Evolutionary conservation across 371 early-diverging fungal species (phyloP).

Genomic region (Haplosporangium sp.): DNA sequence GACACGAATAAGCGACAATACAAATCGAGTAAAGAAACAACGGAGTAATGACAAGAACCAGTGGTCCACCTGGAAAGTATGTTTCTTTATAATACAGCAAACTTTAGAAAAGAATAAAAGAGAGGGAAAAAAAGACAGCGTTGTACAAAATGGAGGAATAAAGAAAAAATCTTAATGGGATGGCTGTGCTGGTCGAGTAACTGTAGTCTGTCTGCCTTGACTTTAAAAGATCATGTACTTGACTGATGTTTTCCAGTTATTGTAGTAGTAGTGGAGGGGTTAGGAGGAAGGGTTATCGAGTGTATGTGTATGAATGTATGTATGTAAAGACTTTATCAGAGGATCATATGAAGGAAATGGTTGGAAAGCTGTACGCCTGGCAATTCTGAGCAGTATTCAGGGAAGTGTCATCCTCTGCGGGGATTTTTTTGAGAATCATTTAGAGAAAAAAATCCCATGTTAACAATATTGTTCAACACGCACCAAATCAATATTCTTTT

Average conservation of each 20-base stretch:
- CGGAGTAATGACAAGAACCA: neutral
- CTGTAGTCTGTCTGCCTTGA: neutral
- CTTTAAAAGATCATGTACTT: slow-evolving; percentile 2
- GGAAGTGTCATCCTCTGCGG: slow-evolving; percentile 2
- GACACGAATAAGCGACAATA: neutral
- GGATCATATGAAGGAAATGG: neutral
- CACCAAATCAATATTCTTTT: slow-evolving; percentile 3
- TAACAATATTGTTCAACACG: slow-evolving; percentile 5
- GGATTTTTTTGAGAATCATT: neutral
- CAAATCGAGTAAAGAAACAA: neutral
- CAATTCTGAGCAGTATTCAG: neutral
- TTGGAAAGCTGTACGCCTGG: slow-evolving; percentile 6
- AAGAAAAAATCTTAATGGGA: neutral
- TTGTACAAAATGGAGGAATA: neutral
- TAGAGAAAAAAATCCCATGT: slow-evolving; percentile 13
- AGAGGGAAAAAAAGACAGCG: neutral
- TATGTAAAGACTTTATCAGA: neutral
- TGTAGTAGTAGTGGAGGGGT: neutral
- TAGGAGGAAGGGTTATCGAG: neutral
- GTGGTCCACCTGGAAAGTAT: neutral
- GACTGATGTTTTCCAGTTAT: neutral
- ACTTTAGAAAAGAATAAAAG: neutral
- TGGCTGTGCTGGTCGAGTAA: neutral
- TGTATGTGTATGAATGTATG: neutral
- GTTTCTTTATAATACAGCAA: slow-evolving; percentile 11